Evolutionary conservation across 139 green algal genomes (phyloP).

Genomic region (Monoraphidium neglectum): DNA sequence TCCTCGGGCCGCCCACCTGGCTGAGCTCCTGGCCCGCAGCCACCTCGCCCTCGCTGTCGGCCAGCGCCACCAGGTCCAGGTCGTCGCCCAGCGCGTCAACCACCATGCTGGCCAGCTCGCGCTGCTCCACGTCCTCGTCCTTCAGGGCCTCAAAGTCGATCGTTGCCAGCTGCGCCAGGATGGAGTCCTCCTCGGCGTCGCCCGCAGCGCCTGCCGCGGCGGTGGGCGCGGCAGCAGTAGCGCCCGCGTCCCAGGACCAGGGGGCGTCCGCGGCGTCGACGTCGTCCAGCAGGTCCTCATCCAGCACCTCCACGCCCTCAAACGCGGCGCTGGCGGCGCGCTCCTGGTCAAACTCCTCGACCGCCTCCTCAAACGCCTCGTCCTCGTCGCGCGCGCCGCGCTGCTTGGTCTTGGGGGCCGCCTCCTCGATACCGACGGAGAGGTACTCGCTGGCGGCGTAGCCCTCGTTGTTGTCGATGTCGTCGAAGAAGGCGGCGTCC

Average conservation of each 20-base stretch:
- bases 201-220: neutral
- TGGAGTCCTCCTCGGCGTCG: neutral
- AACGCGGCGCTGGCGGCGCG: neutral
- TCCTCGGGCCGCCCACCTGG: too few species aligned
- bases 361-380: neutral
- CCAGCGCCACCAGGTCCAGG: neutral
- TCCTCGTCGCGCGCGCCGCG: slow-evolving; percentile 12
- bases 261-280: neutral
- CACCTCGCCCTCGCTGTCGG: neutral
- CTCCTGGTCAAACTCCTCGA: neutral
- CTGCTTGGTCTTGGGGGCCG: slow-evolving; percentile 32
- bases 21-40: neutral
- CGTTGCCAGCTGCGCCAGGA: neutral
- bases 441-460: slow-evolving; percentile 23
- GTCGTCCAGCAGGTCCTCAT: neutral
- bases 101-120: too few species aligned
- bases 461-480: slow-evolving; percentile 35
- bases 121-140: neutral
- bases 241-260: neutral
- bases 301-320: too few species aligned
- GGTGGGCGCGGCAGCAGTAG: neutral
- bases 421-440: slow-evolving; percentile 20
- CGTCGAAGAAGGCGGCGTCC: slow-evolving; percentile 11
- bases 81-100: neutral
- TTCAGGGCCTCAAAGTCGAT: neutral